These are phyloP conservation scores for Paecilomyces niveus DNA, from an alignment of 2,329 filamentous ascomycete genomes.

Conservation along the genomic window DNA sequence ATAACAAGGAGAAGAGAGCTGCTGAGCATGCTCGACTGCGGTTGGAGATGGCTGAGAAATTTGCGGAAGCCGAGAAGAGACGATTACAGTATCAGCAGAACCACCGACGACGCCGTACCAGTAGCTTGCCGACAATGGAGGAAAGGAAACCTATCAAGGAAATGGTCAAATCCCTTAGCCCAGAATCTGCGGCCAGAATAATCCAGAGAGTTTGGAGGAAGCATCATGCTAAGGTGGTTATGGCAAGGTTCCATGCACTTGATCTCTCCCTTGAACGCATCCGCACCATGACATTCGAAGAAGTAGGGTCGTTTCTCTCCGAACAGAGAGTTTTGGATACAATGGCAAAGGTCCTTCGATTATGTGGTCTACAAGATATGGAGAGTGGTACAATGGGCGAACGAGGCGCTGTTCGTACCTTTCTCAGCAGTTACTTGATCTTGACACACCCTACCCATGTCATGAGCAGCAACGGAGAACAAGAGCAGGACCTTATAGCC, in stretches of 20 bases:
- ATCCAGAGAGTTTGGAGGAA: slow-evolving; percentile 55
- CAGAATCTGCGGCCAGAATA: slow-evolving; percentile 47
- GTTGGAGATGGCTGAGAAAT: slow-evolving; percentile 58
- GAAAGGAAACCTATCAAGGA: slow-evolving; percentile 34
- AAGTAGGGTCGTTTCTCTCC: slow-evolving; percentile 50
- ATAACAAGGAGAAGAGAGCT: slow-evolving; percentile 57
- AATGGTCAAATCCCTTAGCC: slow-evolving; percentile 35
- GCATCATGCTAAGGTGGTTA: slow-evolving; percentile 40
- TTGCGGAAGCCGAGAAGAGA: slow-evolving; percentile 56
- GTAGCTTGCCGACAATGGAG: slow-evolving; percentile 41
- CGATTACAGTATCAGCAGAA: slow-evolving; percentile 42
- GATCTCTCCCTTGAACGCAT: slow-evolving; percentile 48
- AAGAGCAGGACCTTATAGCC: slow-evolving; percentile 54
- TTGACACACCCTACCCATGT: slow-evolving; percentile 55
- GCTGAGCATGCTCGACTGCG: slow-evolving; percentile 54
- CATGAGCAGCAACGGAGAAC: slow-evolving; percentile 54
- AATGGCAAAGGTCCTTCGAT: slow-evolving; percentile 49
- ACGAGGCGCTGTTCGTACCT: slow-evolving; percentile 51
- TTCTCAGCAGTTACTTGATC: slow-evolving; percentile 58
- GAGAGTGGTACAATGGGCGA: slow-evolving; percentile 41
- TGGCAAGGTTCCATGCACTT: slow-evolving; percentile 45
- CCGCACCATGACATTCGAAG: slow-evolving; percentile 50
- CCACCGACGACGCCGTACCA: slow-evolving; percentile 44
- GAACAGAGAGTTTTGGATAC: slow-evolving; percentile 46
- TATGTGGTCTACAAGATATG: slow-evolving; percentile 49